Conservation (phyloP, 1,284 basidiomycete species). For the Sphaerobolus stellatus region DNA sequence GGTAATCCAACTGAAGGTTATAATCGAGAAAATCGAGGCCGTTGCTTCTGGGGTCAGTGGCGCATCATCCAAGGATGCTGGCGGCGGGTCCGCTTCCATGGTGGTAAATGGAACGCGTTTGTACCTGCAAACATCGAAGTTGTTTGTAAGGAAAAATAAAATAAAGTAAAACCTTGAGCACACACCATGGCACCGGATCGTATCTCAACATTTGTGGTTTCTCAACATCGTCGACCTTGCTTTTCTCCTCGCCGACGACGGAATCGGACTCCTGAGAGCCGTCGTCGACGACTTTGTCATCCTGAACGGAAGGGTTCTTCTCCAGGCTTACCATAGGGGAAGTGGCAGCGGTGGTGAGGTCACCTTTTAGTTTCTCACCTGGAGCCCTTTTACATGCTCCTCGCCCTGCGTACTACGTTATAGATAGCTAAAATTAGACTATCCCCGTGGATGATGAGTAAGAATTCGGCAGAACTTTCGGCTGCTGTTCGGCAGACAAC, state of each 20-base stretch:
- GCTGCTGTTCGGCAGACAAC: too few species aligned
- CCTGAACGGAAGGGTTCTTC: neutral
- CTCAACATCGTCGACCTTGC: neutral
- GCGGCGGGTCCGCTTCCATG: conserved; percentile 43
- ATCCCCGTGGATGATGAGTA: too few species aligned
- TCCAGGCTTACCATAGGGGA: neutral
- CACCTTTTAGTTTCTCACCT: neutral
- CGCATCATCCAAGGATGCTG: conserved; percentile 55
- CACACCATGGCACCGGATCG: conserved; percentile 8
- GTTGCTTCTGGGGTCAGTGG: conserved; percentile 48
- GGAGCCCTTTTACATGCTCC: too few species aligned
- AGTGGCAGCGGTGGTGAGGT: neutral
- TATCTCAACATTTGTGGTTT: conserved; percentile 5
- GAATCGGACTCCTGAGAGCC: neutral
- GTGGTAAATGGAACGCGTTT: conserved; percentile 21
- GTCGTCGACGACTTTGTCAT: conserved; percentile 1
- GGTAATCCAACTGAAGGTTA: conserved; percentile 74
- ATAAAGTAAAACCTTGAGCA: neutral
- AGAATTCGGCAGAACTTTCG: too few species aligned
- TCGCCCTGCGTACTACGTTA: too few species aligned
- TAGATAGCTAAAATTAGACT: too few species aligned
- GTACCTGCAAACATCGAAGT: conserved; percentile 4
- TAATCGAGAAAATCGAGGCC: conserved; percentile 49
- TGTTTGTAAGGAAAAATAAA: neutral
- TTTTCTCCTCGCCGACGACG: neutral